These are phyloP conservation scores for Cucumis cinereus DNA, from an alignment of 306 rosid species.

Conservation along the genomic window DNA sequence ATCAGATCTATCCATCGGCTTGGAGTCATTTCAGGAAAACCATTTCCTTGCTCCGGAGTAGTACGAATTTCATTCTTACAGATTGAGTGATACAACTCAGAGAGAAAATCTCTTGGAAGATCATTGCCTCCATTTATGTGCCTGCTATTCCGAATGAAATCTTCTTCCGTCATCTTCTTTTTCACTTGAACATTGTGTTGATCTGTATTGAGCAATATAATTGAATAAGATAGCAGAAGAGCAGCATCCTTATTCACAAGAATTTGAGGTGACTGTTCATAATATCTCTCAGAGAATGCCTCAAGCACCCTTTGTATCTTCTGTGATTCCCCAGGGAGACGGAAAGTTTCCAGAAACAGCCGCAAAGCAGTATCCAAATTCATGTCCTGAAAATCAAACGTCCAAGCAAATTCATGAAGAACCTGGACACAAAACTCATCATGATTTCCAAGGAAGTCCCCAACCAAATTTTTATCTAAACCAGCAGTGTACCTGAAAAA, in stretches of 20 bases:
- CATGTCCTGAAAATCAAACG: constrained; percentile 98
- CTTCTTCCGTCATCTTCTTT: constrained; percentile 98
- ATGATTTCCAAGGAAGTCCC: constrained; percentile 93
- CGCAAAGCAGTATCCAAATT: constrained; percentile 92
- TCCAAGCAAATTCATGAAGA: constrained; percentile 96
- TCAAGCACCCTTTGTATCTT: constrained; percentile 98
- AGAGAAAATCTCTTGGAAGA: constrained; percentile 79
- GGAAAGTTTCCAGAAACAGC: constrained; percentile 81
- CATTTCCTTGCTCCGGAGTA: constrained; percentile 82
- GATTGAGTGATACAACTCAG: constrained; percentile 81
- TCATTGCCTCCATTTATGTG: constrained; percentile 88
- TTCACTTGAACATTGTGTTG: constrained; percentile 94
- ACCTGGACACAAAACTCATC: constrained; percentile 97
- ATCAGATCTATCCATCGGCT: constrained; percentile 93
- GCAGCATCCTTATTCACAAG: constrained; percentile 97
- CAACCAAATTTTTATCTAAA: constrained; percentile 95
- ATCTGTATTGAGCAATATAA: constrained; percentile 93
- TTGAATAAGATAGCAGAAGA: constrained; percentile 73
- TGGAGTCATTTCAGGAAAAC: constrained; percentile 93
- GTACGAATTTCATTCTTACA: constrained; percentile 96
- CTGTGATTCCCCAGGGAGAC: constrained; percentile 97
- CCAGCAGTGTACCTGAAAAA: constrained; percentile 98
- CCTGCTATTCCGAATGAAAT: constrained; percentile 79
- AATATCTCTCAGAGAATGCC: constrained; percentile 98
- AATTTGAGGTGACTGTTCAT: constrained; percentile 81